phyloP scores from a whole-genome alignment of 306 rosid species.

The Purshia tridentata region DNA sequence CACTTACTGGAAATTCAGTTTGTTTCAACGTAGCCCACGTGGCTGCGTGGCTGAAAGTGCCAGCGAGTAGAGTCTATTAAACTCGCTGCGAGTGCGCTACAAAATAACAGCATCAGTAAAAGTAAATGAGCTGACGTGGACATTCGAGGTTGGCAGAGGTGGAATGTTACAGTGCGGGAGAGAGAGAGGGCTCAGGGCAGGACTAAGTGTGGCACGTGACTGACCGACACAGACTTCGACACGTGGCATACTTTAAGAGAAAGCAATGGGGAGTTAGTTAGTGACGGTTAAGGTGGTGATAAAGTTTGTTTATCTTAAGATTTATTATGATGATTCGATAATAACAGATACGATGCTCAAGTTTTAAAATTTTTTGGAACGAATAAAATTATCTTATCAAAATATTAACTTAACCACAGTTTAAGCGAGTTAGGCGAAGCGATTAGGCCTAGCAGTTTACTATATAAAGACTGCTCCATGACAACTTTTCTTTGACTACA shows the following conservation, averaged over 20 bases:
- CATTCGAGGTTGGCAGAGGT: neutral
- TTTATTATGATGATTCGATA: neutral
- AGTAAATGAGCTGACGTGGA: constrained; percentile 20
- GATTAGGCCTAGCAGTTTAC: constrained; percentile 2
- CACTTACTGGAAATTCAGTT: constrained; percentile 25
- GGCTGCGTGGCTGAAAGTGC: constrained; percentile 26
- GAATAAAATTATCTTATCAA: neutral
- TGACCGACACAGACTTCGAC: constrained; percentile 39
- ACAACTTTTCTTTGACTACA: constrained; percentile 38
- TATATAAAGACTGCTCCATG: constrained; percentile 47
- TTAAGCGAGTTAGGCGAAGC: constrained; percentile 13
- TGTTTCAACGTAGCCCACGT: constrained; percentile 34
- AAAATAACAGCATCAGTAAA: neutral
- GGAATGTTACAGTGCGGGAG: neutral
- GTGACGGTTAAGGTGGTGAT: constrained; percentile 57
- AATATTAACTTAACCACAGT: constrained; percentile 55
- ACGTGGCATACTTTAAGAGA: constrained; percentile 31
- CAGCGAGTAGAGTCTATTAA: neutral
- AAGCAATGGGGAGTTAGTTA: constrained; percentile 37
- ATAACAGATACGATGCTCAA: too few species aligned
- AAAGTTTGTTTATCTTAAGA: constrained; percentile 24
- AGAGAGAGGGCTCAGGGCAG: neutral
- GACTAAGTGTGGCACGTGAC: constrained; percentile 42
- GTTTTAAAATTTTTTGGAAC: too few species aligned
- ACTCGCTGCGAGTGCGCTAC: neutral